These are phyloP conservation scores for Corymbia calophylla DNA, from an alignment of 441 rosid genomes.

Conservation along the genomic window DNA sequence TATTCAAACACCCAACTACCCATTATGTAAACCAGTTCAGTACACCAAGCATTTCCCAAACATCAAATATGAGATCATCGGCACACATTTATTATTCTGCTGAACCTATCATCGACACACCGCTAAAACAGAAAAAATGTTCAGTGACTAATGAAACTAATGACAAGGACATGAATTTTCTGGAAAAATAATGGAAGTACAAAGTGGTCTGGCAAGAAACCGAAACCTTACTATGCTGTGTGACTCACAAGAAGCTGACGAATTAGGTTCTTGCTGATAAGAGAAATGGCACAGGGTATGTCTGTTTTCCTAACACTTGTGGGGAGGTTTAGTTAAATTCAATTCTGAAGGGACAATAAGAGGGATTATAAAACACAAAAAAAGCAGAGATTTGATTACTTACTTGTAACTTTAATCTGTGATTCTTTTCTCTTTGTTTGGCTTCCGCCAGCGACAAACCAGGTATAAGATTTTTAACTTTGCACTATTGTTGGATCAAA, in stretches of 20 bases:
- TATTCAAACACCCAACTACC: not conserved
- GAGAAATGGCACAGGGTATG: not conserved
- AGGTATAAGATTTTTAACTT: not conserved
- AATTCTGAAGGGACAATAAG: not conserved
- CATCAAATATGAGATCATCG: not conserved
- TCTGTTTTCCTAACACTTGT: not conserved
- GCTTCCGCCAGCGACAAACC: not conserved
- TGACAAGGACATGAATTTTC: not conserved
- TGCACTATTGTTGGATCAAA: not conserved
- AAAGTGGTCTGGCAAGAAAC: not conserved
- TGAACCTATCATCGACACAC: not conserved
- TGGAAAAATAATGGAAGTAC: not conserved
- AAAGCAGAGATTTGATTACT: not conserved
- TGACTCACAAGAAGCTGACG: not conserved
- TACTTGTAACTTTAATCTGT: not conserved
- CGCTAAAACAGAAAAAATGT: not conserved
- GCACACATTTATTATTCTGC: not conserved
- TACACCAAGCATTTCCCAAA: no score
- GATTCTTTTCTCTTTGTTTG: not conserved
- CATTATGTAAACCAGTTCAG: not conserved
- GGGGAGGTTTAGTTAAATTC: not conserved
- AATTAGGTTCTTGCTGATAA: not conserved
- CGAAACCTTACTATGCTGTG: not conserved
- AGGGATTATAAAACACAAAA: not conserved
- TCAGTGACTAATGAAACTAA: not conserved